Conservation (phyloP, 129 eudicot species). For the Pittosporum tobira region DNA sequence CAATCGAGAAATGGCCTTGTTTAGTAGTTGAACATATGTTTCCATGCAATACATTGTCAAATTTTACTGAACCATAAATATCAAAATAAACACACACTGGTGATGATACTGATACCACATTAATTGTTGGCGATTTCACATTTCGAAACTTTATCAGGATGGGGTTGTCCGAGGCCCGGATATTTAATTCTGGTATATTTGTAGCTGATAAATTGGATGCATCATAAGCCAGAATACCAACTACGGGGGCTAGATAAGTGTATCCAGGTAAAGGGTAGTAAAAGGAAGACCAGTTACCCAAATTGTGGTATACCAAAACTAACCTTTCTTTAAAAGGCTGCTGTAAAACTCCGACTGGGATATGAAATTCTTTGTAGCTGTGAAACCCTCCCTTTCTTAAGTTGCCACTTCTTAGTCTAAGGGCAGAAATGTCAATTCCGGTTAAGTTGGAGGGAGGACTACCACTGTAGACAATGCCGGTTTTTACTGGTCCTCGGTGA, state of each 20-base stretch:
- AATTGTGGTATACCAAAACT: slow-evolving; percentile 74
- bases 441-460: slow-evolving; percentile 53
- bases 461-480: slow-evolving; percentile 60
- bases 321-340: slow-evolving; percentile 79
- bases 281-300: slow-evolving; percentile 56
- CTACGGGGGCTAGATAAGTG: slow-evolving; percentile 52
- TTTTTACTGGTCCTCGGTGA: slow-evolving; percentile 31
- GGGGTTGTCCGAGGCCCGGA: slow-evolving; percentile 46
- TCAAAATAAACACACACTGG: slow-evolving; percentile 65
- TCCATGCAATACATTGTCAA: slow-evolving; percentile 37
- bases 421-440: slow-evolving; percentile 46
- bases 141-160: slow-evolving; percentile 32
- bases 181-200: slow-evolving; percentile 40
- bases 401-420: slow-evolving; percentile 84
- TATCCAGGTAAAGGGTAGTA: slow-evolving; percentile 72
- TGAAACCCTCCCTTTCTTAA: slow-evolving; percentile 47
- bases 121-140: slow-evolving; percentile 15
- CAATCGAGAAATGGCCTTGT: slow-evolving; percentile 80
- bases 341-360: slow-evolving; percentile 61
- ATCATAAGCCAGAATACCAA: slow-evolving; percentile 73
- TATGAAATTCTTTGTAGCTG: slow-evolving; percentile 49
- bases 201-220: slow-evolving; percentile 47
- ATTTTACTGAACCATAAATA: slow-evolving; percentile 57
- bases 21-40: slow-evolving; percentile 38
- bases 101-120: slow-evolving; percentile 19